Base-by-base conservation (phyloP, 345 rosid species). In the Xanthoceras sorbifolium region DNA sequence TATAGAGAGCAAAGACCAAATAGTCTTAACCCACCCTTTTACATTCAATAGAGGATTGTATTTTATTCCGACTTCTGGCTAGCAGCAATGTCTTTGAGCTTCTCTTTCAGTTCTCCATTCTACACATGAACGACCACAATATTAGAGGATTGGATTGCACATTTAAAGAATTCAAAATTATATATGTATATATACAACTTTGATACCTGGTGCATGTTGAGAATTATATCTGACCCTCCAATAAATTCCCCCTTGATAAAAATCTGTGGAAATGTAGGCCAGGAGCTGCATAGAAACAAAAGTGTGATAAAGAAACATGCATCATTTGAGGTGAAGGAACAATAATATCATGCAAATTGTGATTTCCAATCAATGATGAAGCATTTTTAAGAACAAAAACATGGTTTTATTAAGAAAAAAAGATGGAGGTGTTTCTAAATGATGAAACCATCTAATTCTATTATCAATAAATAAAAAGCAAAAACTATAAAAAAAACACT, bases 241-340 rank as follows among this genome's bases (percentile, higher is more conserved):
- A 92, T 77, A 71, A 96, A 93, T 85, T 96, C 98, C 36, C 99
- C 99, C 77, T 89, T 93, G 40, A 96, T 88, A 81, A 96, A 93
- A 77, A 96, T 84, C 81, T 93, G 98, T 2, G 99, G 99, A 82
- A 93, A 96, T 50, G 99, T 96, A 6, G 99, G 98, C 98, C 99
- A 96, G 66, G 84, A 79, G 87, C 99, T 96, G 88, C 86, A 85
- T 28, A 75, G 15, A 70, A 78, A 69, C 22, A 61, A 34, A 60
- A 38, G 26, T 57, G 67, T 7, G 3, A 65, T 44, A 3, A 26
- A 57, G 52, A 63, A 68, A 72, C 25, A 59, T 26, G 44, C 46
- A 38, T 3, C 12, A 20, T 65, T 12, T 17, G 18, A 7, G 11
- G 8, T 38, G 31, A 25, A 38, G 25, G 36, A 72, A 60, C 25